Conservation (phyloP, 2,329 filamentous ascomycete genomes). For the Emmonsia crescens region DNA sequence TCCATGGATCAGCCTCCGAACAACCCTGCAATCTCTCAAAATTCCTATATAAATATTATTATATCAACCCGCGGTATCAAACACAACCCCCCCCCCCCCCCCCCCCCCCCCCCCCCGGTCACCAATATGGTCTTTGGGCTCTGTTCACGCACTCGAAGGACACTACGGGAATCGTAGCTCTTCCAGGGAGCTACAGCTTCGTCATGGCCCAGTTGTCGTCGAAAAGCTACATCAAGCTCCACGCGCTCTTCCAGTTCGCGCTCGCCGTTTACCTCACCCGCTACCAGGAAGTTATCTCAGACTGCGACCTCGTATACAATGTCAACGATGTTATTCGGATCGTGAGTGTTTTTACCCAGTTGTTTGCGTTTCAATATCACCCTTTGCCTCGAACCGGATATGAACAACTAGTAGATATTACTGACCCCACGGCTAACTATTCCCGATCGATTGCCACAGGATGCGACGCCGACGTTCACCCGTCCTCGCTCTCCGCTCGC, state of each 20-base stretch:
- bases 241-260: conserved; percentile 76
- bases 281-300: conserved; percentile 58
- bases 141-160: not conserved
- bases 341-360: conserved; percentile 35
- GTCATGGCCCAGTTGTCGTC: conserved; percentile 73
- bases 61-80: not conserved
- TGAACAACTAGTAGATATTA: too few relatives aligned
- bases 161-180: conserved; percentile 4
- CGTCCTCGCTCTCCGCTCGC: conserved; percentile 57
- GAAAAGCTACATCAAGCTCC: conserved; percentile 66
- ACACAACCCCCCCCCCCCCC: too few relatives aligned
- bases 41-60: too few relatives aligned
- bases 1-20: not conserved
- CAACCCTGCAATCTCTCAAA: too few relatives aligned
- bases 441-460: conserved; percentile 18
- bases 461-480: conserved; percentile 55
- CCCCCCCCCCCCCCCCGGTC: too few relatives aligned
- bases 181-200: conserved; percentile 7
- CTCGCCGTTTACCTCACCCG: conserved; percentile 75
- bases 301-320: conserved; percentile 70
- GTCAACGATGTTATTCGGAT: conserved; percentile 75
- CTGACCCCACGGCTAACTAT: too few relatives aligned
- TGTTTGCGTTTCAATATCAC: not conserved
- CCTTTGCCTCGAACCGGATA: not conserved
- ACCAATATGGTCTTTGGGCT: not conserved